Conservation (phyloP, 441 rosid species). For the Brassica balearica region DNA sequence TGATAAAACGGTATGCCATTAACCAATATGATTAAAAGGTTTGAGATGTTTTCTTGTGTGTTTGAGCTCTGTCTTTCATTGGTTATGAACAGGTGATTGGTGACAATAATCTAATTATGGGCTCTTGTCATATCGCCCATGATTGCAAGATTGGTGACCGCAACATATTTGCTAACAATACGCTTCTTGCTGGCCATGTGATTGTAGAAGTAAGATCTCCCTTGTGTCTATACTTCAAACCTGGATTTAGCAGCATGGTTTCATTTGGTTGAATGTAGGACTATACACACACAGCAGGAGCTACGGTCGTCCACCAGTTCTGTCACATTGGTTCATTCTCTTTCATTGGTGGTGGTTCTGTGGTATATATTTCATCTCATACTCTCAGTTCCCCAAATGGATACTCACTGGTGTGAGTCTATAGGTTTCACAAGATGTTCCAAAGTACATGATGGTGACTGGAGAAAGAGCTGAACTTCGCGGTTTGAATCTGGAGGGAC, state of each 20-base stretch:
- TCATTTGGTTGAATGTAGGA: constrained; percentile 59
- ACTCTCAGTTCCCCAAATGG: neutral
- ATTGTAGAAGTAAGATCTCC: constrained; percentile 68
- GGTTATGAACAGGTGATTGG: constrained; percentile 70
- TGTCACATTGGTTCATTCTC: constrained; percentile 80
- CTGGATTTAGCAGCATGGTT: constrained; percentile 16
- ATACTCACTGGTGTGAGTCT: constrained; percentile 13
- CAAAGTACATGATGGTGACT: constrained; percentile 87
- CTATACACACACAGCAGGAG: constrained; percentile 84
- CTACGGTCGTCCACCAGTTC: constrained; percentile 85
- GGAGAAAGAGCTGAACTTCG: constrained; percentile 94
- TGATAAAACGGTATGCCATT: constrained; percentile 65
- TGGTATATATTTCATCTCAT: constrained; percentile 58
- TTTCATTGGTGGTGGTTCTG: constrained; percentile 94
- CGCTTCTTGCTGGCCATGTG: constrained; percentile 95
- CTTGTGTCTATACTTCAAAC: constrained; percentile 3
- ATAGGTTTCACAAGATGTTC: constrained; percentile 95
- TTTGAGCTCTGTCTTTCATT: constrained; percentile 18
- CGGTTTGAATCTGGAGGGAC: constrained; percentile 91
- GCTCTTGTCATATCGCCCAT: constrained; percentile 96
- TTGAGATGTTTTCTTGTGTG: neutral
- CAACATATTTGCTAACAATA: constrained; percentile 90
- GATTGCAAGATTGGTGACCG: constrained; percentile 87
- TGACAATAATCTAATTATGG: constrained; percentile 90
- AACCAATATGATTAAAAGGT: neutral